phyloP scores from a whole-genome alignment of 2,329 filamentous ascomycete species.

The Ceratocystis lukuohia region DNA sequence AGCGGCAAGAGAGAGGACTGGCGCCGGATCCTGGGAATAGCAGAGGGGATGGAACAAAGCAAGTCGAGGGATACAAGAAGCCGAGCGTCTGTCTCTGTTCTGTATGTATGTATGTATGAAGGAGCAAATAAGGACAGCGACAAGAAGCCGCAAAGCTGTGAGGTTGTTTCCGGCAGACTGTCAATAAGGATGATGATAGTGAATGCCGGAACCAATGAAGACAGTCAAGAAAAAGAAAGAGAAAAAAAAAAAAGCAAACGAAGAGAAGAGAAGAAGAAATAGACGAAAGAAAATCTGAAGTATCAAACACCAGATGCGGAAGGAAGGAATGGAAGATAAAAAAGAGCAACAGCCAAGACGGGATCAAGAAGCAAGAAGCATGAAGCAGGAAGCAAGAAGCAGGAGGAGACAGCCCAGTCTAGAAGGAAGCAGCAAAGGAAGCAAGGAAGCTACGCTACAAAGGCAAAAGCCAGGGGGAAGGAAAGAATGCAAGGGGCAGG shows the following conservation, averaged over 20 bases:
- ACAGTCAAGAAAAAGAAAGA: background rate
- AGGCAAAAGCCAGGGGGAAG: constrained; percentile 1
- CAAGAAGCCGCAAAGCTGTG: background rate
- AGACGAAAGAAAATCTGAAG: background rate
- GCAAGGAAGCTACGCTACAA: background rate
- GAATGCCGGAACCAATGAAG: background rate
- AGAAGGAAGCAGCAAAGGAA: background rate
- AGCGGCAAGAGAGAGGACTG: background rate
- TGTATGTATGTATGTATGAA: too few relatives aligned
- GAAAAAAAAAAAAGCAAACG: background rate
- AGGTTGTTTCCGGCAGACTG: background rate
- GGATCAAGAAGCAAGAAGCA: background rate
- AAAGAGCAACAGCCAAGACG: background rate
- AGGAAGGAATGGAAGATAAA: constrained; percentile 11
- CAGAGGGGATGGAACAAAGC: background rate
- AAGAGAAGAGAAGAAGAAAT: background rate
- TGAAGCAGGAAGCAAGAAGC: background rate
- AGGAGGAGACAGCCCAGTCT: background rate
- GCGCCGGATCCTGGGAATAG: background rate
- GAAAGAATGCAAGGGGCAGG: constrained; percentile 2
- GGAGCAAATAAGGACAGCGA: background rate
- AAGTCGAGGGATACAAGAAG: background rate
- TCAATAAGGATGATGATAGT: background rate
- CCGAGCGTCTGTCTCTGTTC: background rate
- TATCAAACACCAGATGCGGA: constrained; percentile 3